Evolutionary conservation across 768 basidiomycete genomes (phyloP), one percentile per base, ranked within the genome.

Genomic region (Mycena filopes): DNA sequence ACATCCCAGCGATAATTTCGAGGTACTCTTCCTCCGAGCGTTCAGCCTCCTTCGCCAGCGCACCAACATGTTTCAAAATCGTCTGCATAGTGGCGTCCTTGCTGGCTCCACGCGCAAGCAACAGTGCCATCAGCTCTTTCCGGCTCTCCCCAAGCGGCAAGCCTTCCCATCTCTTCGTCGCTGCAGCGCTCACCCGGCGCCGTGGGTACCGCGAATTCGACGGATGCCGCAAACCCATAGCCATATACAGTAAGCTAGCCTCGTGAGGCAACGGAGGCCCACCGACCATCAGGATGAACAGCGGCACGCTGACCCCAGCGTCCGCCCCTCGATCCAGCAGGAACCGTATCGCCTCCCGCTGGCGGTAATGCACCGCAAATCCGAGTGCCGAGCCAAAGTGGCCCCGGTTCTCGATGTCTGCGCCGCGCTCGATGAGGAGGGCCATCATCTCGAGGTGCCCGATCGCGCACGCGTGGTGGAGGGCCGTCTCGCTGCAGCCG

Each of bases 51-150:
- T 76, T 76, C 20, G 70, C 74, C 40, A 76, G 65, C 55, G 76
- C 75, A 11, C 71, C 76, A 51, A 76, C 70, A 67, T 76, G 72
- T 21, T 73, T 77, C 55, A 74, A 77, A 66, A 70, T 73, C 11
- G 67, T 73, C 23, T 3, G 26, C 60, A 67, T 20, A 4, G 48
- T 21, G 2, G 21, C 6, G 1, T 58, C 55, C 28, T 48, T 51
- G 15, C 55, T 51, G 0, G 60, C 66, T 7, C 66, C 60, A 26
- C 50, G 42, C 23, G 43, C 55, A 48, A 63, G 7, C 9, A 67
- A 21, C 5, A 67, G 31, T 9, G 55, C 60, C 60, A 63, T 56
- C 0, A 57, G 16, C 21, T 29, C 21, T 50, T 53, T 58, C 38
- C n/a, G 25, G 2, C 26, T 36, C 3, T 67, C 49, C 11, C 16